Evolutionary conservation across 441 rosid genomes (phyloP).

Genomic region (Erodium trifolium): DNA sequence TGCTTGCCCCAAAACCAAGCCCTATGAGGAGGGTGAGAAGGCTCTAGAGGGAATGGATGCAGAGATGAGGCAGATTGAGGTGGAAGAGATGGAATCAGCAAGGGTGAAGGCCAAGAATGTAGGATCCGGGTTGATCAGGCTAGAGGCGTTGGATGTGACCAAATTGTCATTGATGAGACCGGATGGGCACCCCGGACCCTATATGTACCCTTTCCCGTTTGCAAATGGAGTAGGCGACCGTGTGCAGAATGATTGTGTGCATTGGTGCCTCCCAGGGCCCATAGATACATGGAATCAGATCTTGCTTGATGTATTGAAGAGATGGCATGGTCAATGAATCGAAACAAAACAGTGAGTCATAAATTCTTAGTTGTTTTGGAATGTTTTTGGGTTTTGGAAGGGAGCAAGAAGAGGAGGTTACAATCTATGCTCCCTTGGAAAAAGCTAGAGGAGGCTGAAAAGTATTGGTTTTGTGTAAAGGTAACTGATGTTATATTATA

Average conservation of each 20-base stretch:
- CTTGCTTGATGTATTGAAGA: constrained; percentile 46
- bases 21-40: constrained; percentile 54
- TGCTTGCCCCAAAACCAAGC: constrained; percentile 73
- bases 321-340: constrained; percentile 31
- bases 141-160: constrained; percentile 67
- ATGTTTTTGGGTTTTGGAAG: too few relatives aligned
- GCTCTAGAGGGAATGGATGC: constrained; percentile 65
- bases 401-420: too few relatives aligned
- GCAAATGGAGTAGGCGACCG: constrained; percentile 59
- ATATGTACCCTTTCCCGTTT: constrained; percentile 69
- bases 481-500: not conserved
- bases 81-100: constrained; percentile 50
- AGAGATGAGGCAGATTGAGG: constrained; percentile 55
- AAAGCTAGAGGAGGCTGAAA: too few relatives aligned
- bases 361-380: too few relatives aligned
- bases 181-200: constrained; percentile 91
- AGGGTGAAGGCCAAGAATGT: constrained; percentile 24
- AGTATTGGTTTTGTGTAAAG: not conserved
- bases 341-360: not conserved
- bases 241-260: constrained; percentile 87
- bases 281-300: constrained; percentile 92
- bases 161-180: constrained; percentile 63
- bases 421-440: too few relatives aligned
- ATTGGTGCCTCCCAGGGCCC: constrained; percentile 97
- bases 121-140: constrained; percentile 24